phyloP scores from a whole-genome alignment of 495 filamentous ascomycete species.

The Aspergillus bertholletiae region DNA sequence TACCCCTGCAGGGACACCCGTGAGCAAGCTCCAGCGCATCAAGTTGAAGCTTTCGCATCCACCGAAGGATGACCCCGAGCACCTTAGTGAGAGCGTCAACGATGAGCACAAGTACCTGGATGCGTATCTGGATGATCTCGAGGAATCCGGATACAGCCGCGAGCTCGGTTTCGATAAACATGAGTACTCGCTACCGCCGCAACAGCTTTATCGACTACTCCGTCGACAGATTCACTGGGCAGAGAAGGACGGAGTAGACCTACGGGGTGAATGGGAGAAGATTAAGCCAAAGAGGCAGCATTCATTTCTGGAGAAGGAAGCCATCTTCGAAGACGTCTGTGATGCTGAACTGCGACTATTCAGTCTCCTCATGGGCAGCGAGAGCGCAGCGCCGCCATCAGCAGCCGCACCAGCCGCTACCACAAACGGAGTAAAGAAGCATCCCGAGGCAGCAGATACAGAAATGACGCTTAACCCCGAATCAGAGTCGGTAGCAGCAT shows the following conservation, averaged over 20 bases:
- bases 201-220: constrained; percentile 68
- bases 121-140: too few species aligned
- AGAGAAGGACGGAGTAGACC: constrained; percentile 60
- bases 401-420: too few species aligned
- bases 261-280: constrained; percentile 60
- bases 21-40: constrained; percentile 58
- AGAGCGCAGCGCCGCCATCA: constrained; percentile 10
- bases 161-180: constrained; percentile 59
- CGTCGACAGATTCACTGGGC: constrained; percentile 80
- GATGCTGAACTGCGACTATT: constrained; percentile 52
- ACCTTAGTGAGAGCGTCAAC: constrained; percentile 47
- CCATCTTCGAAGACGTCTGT: constrained; percentile 55
- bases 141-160: constrained; percentile 37
- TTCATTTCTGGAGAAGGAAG: constrained; percentile 85
- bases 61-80: constrained; percentile 50
- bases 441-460: constrained; percentile 14
- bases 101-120: constrained; percentile 51
- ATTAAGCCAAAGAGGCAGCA: constrained; percentile 65
- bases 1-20: constrained; percentile 37
- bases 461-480: not conserved
- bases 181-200: constrained; percentile 66
- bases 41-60: constrained; percentile 62
- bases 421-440: constrained; percentile 25
- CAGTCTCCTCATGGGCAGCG: constrained; percentile 29
- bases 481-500: not conserved